Percentiles rank a stretch among this genome's conserved stretches.
phyloP scores from a whole-genome alignment of 177 flowering plant genomes.

The Vitis hybrid region DNA sequence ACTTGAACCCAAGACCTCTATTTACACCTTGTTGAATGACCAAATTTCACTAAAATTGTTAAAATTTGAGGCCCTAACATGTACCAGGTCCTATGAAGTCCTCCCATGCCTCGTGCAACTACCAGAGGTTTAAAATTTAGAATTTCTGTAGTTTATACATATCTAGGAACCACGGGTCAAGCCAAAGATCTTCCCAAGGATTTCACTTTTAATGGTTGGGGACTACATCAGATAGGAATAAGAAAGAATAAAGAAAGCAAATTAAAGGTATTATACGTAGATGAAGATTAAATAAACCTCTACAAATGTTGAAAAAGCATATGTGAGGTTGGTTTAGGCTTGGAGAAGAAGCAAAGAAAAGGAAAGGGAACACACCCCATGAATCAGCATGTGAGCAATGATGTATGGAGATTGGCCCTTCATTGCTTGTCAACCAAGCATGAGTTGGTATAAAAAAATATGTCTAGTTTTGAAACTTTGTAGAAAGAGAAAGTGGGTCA shows the following conservation, averaged over 20 bases:
- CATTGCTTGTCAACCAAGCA: conserved; percentile 9
- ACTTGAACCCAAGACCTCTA: no score
- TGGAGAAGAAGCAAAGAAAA: conserved; percentile 27
- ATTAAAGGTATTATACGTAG: not conserved
- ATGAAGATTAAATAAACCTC: not conserved
- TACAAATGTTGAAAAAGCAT: conserved; percentile 11
- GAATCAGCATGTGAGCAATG: conserved; percentile 4
- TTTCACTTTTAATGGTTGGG: not conserved
- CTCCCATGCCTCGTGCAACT: no score
- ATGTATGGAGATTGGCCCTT: not conserved
- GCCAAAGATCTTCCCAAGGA: not conserved
- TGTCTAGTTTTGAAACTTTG: no score
- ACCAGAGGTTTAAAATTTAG: no score
- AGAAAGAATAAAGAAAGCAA: not conserved
- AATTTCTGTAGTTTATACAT: no score
- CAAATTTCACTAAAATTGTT: no score
- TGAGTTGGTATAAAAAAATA: not conserved
- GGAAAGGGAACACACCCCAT: not conserved
- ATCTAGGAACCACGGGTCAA: no score
- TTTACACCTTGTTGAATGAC: no score
- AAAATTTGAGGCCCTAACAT: no score
- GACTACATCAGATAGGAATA: not conserved
- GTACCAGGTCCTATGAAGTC: no score
- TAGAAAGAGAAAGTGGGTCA: no score
- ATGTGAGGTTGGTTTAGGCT: conserved; percentile 13